phyloP scores from a whole-genome alignment of 192 early-diverging fungal genomes.

The Podila epicladia region DNA sequence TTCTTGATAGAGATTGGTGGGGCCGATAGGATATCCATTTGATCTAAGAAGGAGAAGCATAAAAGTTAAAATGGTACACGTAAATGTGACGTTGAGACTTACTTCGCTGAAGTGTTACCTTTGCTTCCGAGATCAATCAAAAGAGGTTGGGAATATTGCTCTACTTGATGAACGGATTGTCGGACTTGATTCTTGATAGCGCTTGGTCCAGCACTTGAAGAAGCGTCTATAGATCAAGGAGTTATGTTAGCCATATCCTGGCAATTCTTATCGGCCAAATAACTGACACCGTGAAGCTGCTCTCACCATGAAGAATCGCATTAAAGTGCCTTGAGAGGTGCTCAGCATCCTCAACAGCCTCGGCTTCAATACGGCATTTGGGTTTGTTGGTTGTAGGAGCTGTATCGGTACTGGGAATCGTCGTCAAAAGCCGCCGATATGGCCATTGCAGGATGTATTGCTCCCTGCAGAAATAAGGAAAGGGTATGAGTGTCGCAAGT shows the following conservation, averaged over 20 bases:
- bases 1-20: neutral
- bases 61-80: too few species aligned
- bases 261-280: too few species aligned
- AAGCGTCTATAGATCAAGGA: neutral
- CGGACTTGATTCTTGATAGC: constrained; percentile 1
- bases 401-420: neutral
- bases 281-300: too few species aligned
- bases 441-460: neutral
- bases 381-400: neutral
- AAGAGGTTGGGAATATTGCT: neutral
- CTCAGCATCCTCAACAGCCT: neutral
- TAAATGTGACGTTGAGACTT: too few species aligned
- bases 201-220: neutral
- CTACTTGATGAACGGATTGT: neutral
- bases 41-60: neutral
- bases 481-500: neutral
- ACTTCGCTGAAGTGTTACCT: neutral
- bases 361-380: neutral
- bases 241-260: neutral
- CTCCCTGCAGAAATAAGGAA: constrained; percentile 4
- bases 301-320: neutral
- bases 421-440: constrained; percentile 11
- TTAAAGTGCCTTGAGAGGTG: neutral
- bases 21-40: neutral
- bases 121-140: neutral